Base-by-base conservation (phyloP, 2,329 filamentous ascomycete species). In the Domatiomyces catenatus region DNA sequence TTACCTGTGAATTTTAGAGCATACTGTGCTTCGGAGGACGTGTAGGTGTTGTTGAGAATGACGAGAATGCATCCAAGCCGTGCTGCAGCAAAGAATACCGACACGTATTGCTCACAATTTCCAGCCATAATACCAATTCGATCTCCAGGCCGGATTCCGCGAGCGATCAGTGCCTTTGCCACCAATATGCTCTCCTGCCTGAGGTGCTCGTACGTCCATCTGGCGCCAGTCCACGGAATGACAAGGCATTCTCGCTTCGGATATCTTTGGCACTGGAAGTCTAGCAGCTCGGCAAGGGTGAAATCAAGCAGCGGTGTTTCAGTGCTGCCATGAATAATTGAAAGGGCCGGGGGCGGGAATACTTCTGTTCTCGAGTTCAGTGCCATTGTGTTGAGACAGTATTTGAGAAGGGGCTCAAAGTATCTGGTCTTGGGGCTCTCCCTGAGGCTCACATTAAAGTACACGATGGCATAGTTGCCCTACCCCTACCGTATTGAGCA, bases 41-140 rank as follows among this genome's bases (percentile, higher is more conserved):
- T 89, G 63, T 89, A 89, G 0, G 84, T 89, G 67, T 87, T 89
- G 68, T 89, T 89, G 57, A 89, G 69, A 44, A 88, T 86, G 24
- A 88, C 84, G 48, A 88, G 70, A 45, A 83, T 79, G 46, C 76
- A 80, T 8, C 81, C 81, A 17, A 84, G 54, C 46, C 77, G 73
- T 42, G 80, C 79, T 8, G 79, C 81, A 2, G 81, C 83, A 57
- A 87, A 86, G 70, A 86, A 85, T 15, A 86, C 74, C 2, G 82
- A 75, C 26, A 84, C 66, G 52, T 71, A 76, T 56, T 76, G 71
- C 54, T 76, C 73, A 56, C 74, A 75, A 55, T 78, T 76, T 3
- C 75, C 70, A 56, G 83, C 83, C 80, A 87, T 86, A 56, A 89
- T 81, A 26, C 79, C 84, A 24, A 88, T 73, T 12, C 83, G 74